Evolutionary conservation across 139 green algal genomes (phyloP), one percentile per base, ranked within the genome.

Genomic region (Nannochloris sp.): DNA sequence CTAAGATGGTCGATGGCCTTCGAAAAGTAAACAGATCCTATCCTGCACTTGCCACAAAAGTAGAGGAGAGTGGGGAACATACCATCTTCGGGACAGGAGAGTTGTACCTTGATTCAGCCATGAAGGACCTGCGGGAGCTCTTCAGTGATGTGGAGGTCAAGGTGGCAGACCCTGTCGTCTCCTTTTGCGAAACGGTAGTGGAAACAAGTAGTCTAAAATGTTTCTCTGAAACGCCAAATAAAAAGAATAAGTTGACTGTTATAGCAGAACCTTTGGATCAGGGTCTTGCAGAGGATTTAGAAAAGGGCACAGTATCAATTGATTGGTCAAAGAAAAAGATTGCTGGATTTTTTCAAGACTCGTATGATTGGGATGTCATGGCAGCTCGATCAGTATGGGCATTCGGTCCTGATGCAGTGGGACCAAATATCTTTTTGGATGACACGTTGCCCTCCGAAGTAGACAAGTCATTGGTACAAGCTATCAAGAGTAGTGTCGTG

Each of bases 61-160:
- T 95, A 71, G 93, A 98, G 80, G 93, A 98, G 84, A 89, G 72
- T 59, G 93, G 93, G 1, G 93, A 98, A 84, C 92, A 98, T 83
- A 95, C 90, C 3, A 83, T 98, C 53, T 76, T 96, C 51, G 93
- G 93, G 46, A 97, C 91, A 0, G 93, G 93, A 3, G 93, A 98
- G 77, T 77, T 98, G 14, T 96, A 95, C 76, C 81, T 98, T 43
- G 93, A 98, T 72, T 88, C 68, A 12, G 66, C 94, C 14, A 95
- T 98, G 90, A 97, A 96, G 70, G 87, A 95, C 71, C 72, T 95
- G 76, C 60, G 87, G n/a, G 86, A 95, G 78, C 71, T 91, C 56
- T 94, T 89, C 63, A 68, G 72, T 63, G 88, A 97, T 66, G 84
- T 97, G 33, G 91, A 97, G 77, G 82, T 97, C 13, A 97, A 98